These are phyloP conservation scores for Cladosporium sp. DNA, from an alignment of 2,329 filamentous ascomycete genomes.

Conservation along the genomic window DNA sequence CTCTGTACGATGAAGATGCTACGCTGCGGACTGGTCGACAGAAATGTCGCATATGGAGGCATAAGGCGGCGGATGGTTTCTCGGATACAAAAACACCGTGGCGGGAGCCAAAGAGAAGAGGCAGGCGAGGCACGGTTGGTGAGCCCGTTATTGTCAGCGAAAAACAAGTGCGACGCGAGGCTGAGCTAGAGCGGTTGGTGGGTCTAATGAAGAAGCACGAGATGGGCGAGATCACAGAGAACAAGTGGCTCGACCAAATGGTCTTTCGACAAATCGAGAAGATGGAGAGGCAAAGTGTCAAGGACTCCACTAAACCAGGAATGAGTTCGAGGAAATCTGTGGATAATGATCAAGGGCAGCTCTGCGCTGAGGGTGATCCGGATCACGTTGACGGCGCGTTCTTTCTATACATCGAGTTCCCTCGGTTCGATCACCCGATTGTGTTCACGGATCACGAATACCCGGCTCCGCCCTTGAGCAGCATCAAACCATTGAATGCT, in stretches of 20 bases:
- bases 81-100: constrained; percentile 77
- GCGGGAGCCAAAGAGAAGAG: constrained; percentile 52
- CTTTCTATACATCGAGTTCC: constrained; percentile 83
- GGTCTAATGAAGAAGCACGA: constrained; percentile 95
- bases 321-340: constrained; percentile 11
- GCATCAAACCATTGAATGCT: constrained; percentile 49
- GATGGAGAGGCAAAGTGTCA: constrained; percentile 39
- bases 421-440: constrained; percentile 90
- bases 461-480: constrained; percentile 74
- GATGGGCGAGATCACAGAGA: constrained; percentile 89
- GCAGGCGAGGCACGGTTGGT: constrained; percentile 44
- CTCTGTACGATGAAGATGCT: constrained; percentile 89
- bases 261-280: constrained; percentile 90
- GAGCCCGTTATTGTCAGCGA: constrained; percentile 55
- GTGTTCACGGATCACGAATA: constrained; percentile 96
- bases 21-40: constrained; percentile 88
- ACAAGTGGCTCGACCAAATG: constrained; percentile 93
- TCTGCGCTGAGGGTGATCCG: constrained; percentile 35
- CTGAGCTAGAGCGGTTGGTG: constrained; percentile 86
- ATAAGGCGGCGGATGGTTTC: constrained; percentile 79
- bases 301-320: constrained; percentile 30
- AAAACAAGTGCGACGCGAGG: constrained; percentile 36
- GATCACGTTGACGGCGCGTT: constrained; percentile 62
- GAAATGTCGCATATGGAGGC: constrained; percentile 80
- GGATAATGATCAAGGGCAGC: constrained; percentile 3